Conservation (phyloP, 352 stramenopile genomes). For the Blastocystis sp. region DNA sequence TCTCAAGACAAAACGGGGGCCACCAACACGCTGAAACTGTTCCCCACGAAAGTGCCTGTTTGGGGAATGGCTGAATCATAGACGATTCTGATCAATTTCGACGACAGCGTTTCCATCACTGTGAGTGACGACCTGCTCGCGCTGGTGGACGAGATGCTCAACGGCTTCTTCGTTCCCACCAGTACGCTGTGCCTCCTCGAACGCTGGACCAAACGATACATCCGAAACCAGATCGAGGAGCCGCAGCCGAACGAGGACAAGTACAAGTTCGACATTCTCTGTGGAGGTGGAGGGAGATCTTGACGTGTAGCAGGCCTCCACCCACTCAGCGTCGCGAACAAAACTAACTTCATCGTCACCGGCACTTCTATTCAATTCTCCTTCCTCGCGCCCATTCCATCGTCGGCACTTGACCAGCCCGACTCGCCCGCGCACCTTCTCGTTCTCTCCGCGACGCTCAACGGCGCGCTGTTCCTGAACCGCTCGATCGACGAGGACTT, state of each 20-base stretch:
- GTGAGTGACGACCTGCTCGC: constrained; percentile 16
- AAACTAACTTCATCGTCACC: constrained; percentile 27
- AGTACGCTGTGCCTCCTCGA: constrained; percentile 11
- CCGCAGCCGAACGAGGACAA: neutral
- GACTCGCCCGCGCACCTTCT: constrained; percentile 1
- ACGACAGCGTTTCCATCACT: constrained; percentile 31
- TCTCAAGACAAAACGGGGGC: neutral
- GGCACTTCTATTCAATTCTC: constrained; percentile 12
- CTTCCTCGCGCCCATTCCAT: constrained; percentile 5
- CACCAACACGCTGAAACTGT: neutral
- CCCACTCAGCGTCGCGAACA: constrained; percentile 32
- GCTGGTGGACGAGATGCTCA: constrained; percentile 40
- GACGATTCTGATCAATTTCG: constrained; percentile 62
- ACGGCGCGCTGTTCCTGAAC: constrained; percentile 18
- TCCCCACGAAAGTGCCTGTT: neutral
- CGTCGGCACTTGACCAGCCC: too few relatives aligned
- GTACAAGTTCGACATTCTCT: constrained; percentile 44
- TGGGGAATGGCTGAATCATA: neutral
- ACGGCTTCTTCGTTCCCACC: neutral
- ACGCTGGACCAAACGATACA: constrained; percentile 41
- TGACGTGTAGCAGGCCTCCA: constrained; percentile 9
- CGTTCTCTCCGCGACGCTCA: neutral
- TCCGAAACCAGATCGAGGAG: constrained; percentile 25
- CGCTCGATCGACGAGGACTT: constrained; percentile 61
- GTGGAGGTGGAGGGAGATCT: neutral